Evolutionary conservation across 495 filamentous ascomycete genomes (phyloP).

Genomic region (Daldinia concentrica): DNA sequence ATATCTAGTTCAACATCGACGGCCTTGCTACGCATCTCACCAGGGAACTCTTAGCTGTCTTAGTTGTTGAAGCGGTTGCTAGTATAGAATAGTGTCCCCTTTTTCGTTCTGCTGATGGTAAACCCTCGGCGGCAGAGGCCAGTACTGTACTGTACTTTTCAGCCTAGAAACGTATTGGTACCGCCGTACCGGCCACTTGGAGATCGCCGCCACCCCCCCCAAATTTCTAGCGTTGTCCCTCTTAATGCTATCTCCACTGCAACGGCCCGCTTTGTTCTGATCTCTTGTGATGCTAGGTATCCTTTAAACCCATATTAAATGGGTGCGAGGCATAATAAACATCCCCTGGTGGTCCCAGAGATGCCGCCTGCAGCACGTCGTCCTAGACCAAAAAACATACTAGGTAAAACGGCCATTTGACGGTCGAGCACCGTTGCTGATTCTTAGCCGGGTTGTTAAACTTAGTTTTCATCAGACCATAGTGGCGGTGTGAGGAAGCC

Average conservation of each 20-base stretch:
- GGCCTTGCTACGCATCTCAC: conserved; percentile 21
- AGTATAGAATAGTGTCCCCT: conserved; percentile 22
- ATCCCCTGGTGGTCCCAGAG: conserved; percentile 28
- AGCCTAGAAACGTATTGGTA: conserved; percentile 35
- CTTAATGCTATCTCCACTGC: conserved; percentile 42
- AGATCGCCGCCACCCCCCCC: conserved; percentile 45
- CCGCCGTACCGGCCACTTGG: conserved; percentile 41
- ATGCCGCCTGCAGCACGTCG: conserved; percentile 27
- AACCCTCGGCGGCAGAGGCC: conserved; percentile 7
- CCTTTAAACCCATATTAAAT: conserved; percentile 26
- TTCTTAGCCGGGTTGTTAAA: conserved; percentile 38
- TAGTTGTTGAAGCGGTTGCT: conserved; percentile 14
- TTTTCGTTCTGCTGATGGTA: conserved; percentile 23
- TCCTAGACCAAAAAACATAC: conserved; percentile 23
- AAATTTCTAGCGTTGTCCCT: conserved; percentile 43
- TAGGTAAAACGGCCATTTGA: conserved; percentile 27
- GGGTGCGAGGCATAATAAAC: conserved; percentile 37
- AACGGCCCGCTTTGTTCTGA: conserved; percentile 44
- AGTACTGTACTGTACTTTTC: conserved; percentile 25
- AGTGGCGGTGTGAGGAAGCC: conserved; percentile 45
- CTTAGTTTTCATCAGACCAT: conserved; percentile 42
- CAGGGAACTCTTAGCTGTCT: conserved; percentile 10
- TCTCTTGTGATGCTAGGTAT: conserved; percentile 33
- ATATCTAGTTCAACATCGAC: conserved; percentile 14
- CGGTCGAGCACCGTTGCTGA: conserved; percentile 26